Evolutionary conservation across 805 yeast genomes (phyloP), one percentile per base, ranked within the genome.

Genomic region (Torulaspora microellipsoides): DNA sequence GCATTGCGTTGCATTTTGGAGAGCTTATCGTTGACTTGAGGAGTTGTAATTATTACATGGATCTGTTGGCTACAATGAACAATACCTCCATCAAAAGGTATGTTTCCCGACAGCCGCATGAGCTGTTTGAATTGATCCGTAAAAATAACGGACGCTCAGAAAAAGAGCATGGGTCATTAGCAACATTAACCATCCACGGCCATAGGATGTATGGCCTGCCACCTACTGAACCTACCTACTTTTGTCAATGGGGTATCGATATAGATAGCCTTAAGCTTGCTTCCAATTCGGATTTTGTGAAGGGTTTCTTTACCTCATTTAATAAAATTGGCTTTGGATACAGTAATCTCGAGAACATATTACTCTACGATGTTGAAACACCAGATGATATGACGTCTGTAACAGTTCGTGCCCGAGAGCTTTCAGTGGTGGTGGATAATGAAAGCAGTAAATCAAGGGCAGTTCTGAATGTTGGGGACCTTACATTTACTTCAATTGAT

Each of bases 131-230:
- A 4, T 52, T 56, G 15, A 69, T 73, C 3, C 59, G 58, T 9
- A 62, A 58, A 8, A 45, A 54, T 17, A 56, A 57, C 33, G 43
- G 48, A 7, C 14, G 38, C n/a, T 38, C 43, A 33, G 36, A 46
- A 15, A 23, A 35, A 15, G 34, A 43, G 15, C 54, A 57, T 35
- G 58, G 69, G 14, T 35, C 38, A n/a, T 46, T 47, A 4, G 71
- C 80, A 1, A 78, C 79, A 34, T 53, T 85, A 10, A 57, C 73
- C 2, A 71, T 87, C 17, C 95, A 86, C 62, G 95, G 96, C 1
- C 96, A 91, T 62, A 72, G 98, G 56, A 80, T 90, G 81, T 88
- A 88, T 68, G 99, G 99, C 0, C 60, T 88, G 2, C 96, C 96
- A 0, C 97, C 97, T 0, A 69, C 72, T 7, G 95, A 87, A 58